Evolutionary conservation across 306 rosid species (phyloP), one percentile per base, ranked within the genome.

Genomic region (Pueraria montana): DNA sequence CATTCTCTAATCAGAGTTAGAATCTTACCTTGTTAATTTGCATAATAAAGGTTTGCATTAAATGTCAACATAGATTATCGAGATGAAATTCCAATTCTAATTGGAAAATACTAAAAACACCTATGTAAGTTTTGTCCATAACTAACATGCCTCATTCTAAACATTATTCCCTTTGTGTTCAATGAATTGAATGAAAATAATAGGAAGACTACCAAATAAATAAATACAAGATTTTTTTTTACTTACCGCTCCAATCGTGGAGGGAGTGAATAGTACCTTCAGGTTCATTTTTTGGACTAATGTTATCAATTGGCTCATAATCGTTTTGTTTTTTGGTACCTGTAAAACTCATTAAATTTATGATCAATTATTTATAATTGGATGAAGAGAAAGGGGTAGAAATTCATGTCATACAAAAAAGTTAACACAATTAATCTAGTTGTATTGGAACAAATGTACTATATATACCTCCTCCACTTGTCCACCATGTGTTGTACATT

Each of bases 211-310:
- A 34, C 8, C 0, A 34, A 34, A 17, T 17, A 61, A 43, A 17
- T 18, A 12, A 61, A 27, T 8, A 26, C 17, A 18, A 36, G 36
- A 27, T 1, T 13, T 17, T 53, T n/a, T 17, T 53, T 65, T 23
- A 69, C 84, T 12, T 87, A 89, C 92, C 61, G 81, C 71, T 73
- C 78, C 86, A 32, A 53, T 61, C 0, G 86, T 80, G 18, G 89
- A 3, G 4, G 90, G 89, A 53, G 86, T 74, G 66, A 85, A 78
- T 65, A 89, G 13, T 62, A 48, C 55, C 36, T 79, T 83, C 52
- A 83, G 48, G 43, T 89, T 84, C 32, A 89, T 49, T 61, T 64
- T 78, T 34, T 76, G 8, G 0, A 53, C 40, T 23, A 80, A 18
- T 27, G 11, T 13, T 52, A 68, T 79, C 40, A 89, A 3, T 0